Base-by-base conservation (phyloP, 768 basidiomycete species). In the Dioszegia aurantiaca region DNA sequence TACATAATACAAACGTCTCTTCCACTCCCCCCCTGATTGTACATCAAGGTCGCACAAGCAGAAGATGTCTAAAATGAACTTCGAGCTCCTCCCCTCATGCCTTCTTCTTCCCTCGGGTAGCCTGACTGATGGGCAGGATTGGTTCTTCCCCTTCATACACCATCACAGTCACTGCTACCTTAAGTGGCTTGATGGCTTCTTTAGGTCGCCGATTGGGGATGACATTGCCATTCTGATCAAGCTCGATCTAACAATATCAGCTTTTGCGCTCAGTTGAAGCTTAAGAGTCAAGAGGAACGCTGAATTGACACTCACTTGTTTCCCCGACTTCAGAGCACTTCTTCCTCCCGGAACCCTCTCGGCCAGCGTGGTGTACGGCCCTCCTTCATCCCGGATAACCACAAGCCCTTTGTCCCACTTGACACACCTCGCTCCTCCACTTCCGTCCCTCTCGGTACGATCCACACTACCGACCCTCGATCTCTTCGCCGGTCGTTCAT, bases 361-460 rank as follows among this genome's bases (percentile, higher is more conserved):
- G 2, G 17, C 31, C 33, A 14, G 17, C 9, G 21, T n/a, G 49
- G 16, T 28, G 53, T 33, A 33, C 21, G 26, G 21, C 10, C 46
- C 45, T 19, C 65, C 67, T 36, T 64, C 59, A 52, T 70, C 70
- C 17, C 69, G 44, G n/a, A 72, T 67, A 46, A 75, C 47, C 17
- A 76, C 62, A 40, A 78, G 47, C 2, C 69, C 71, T 44, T 66
- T 76, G 54, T 78, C 74, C 75, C 76, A 78, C 39, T 58, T 65
- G 10, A 78, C 71, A 8, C 36, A 33, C 14, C 33, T 33, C 8
- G 14, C 14, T 14, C 14, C 33, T 14, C 33, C 14, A 6, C 14
- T 14, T 33, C 33, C 33, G 14, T 6, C 46, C 49, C 63, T 74
- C 56, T 40, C 59, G 49, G 42, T 53, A 12, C 5, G n/a, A 11